Conservation (phyloP, 148 eudicot species). For the Euryodendron excelsum region DNA sequence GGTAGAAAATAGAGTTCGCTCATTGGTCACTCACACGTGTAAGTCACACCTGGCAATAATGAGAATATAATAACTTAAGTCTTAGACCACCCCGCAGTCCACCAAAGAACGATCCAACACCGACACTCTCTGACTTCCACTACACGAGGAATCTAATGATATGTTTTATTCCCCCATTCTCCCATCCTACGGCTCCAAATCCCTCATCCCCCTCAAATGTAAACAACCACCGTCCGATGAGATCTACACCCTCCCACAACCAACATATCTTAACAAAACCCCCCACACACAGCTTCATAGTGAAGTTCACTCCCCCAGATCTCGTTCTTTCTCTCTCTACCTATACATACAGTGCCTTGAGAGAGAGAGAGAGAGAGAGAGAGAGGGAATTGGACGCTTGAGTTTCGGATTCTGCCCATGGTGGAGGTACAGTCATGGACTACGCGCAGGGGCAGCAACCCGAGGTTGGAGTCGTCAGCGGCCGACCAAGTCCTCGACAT, state of each 20-base stretch:
- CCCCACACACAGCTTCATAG: neutral
- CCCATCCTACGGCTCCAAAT: constrained; percentile 2
- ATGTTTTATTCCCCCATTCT: neutral
- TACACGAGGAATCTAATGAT: neutral
- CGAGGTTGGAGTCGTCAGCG: constrained; percentile 40
- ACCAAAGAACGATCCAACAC: neutral
- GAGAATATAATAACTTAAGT: too few species aligned
- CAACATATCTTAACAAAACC: too few species aligned
- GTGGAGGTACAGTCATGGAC: constrained; percentile 71
- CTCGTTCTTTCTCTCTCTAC: neutral
- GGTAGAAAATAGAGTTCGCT: neutral
- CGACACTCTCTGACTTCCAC: constrained; percentile 10
- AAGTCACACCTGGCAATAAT: too few species aligned
- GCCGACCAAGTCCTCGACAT: constrained; percentile 43
- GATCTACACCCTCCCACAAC: constrained; percentile 3
- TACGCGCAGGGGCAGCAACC: constrained; percentile 72
- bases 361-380: neutral
- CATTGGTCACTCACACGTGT: neutral
- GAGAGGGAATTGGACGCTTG: constrained; percentile 23
- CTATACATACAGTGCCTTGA: neutral
- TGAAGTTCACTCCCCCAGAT: constrained; percentile 12
- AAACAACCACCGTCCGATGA: constrained; percentile 20
- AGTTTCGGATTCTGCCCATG: constrained; percentile 29
- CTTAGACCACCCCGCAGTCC: too few species aligned
- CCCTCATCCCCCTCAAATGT: constrained; percentile 7